Evolutionary conservation across 2,329 filamentous ascomycete genomes (phyloP), one percentile per base, ranked within the genome.

Genomic region (Aspergillus bombycis): DNA sequence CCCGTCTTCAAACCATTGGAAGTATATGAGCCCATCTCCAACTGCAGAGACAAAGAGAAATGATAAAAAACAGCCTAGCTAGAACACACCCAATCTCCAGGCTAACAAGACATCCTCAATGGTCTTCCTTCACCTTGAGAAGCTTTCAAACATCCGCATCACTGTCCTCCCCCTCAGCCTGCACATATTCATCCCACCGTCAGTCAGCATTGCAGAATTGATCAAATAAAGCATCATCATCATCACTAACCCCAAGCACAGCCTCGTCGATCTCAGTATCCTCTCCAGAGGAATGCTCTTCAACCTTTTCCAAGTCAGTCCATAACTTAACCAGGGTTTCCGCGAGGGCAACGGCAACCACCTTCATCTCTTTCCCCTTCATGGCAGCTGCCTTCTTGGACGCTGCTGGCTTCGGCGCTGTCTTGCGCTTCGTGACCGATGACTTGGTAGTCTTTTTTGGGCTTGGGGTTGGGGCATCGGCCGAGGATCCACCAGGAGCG

Each of bases 381-480:
- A n/a, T 34, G 1, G 28, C 6, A 32, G 28, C 16, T 12, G 16
- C 48, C 12, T n/a, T 52, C 48, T 34, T 52, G 4, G 45, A 9
- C 12, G 10, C 43, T 6, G 45, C 45, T 9, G 12, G 12, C 23
- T 32, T 52, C 8, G 48, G 28, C 1, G 10, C 28, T 2, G 52
- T 9, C 32, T 55, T 65, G 14, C 62, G 60, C 30, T 64, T 64
- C 14, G 72, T 72, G 14, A 69, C 50, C 14, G 57, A 8, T 38
- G 52, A 34, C 14, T 54, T 34, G 10, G 16, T 36, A 34, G 26
- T 7, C 36, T 55, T 55, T n/a, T 41, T 55, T 4, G 52, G 32
- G 21, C 52, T 55, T 14, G 52, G 11, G 6, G 62, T 66, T 30
- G 72, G 69, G 50, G 66, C 66, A 62, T 89, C 84, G 11, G 38